Evolutionary conservation across 2,329 filamentous ascomycete genomes (phyloP), one percentile per base, ranked within the genome.

Genomic region (Chaetothyriales sp.): DNA sequence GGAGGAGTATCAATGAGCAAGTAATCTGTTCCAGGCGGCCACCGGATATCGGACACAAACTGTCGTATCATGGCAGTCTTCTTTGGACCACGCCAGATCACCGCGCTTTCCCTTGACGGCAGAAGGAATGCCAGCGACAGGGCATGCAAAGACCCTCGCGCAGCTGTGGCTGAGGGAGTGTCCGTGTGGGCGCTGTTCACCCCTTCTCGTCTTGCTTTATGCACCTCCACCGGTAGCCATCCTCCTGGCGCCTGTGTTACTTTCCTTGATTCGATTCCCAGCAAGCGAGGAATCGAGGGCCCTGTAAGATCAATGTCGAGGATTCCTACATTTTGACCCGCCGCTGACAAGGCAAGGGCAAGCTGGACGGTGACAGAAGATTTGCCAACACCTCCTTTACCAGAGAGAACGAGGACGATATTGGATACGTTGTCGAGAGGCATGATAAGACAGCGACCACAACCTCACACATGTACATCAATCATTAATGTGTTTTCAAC

Each of bases 11-110:
- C 92, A 62, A 98, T 86, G 53, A 98, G 77, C 0, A 98, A 75
- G 63, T 86, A 96, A 65, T 96, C 90, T n/a, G 86, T 79, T 20
- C 82, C 77, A 49, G 79, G 77, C 0, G 73, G 77, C 92, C 92
- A 96, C 26, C 86, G 75, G 3, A 95, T 89, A 63, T 95, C 89
- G 1, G 85, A 84, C 25, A 98, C 73, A 64, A 98, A 98, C 66
- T 98, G 92, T 43, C 89, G 81, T 52, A 98, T 87, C 92, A 98
- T 98, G 48, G 92, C 92, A 3, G 92, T 98, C 72, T 98, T 98
- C 70, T 98, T 98, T 2, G 92, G 92, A 0, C 92, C 92, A 49
- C 92, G 80, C 92, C 92, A 98, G 42, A 98, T 92, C 0, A 98
- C 89, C 0, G 92, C 90, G 61, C 95, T 88, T 55, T 85, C 86